Evolutionary conservation across 2,329 filamentous ascomycete genomes (phyloP).

Genomic region (Trichoderma hamatum): DNA sequence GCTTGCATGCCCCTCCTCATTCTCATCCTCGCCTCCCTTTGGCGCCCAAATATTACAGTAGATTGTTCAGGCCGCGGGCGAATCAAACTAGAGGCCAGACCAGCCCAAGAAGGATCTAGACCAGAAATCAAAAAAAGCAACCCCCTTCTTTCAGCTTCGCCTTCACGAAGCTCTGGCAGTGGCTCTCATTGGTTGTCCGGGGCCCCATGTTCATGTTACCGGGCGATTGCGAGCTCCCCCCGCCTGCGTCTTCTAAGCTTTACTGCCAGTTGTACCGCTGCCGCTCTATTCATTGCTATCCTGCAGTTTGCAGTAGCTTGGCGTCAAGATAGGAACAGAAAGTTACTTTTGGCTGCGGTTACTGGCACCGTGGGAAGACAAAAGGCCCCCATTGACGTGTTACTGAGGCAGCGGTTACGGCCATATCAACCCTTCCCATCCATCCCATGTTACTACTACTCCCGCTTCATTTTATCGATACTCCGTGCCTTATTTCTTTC

Average conservation of each 20-base stretch:
- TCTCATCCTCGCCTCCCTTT: neutral
- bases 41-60: conserved; percentile 18
- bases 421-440: neutral
- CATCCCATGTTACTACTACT: conserved; percentile 16
- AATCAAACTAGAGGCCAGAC: conserved; percentile 16
- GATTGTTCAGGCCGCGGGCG: conserved; percentile 23
- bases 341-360: neutral
- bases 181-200: neutral
- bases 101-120: conserved; percentile 19
- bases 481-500: conserved; percentile 25
- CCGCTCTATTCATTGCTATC: neutral
- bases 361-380: neutral
- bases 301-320: neutral
- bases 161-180: conserved; percentile 12
- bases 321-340: neutral
- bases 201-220: conserved; percentile 17
- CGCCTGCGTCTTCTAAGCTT: conserved; percentile 13
- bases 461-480: conserved; percentile 24
- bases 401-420: conserved; percentile 2
- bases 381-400: neutral
- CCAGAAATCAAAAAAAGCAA: conserved; percentile 8
- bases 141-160: conserved; percentile 23
- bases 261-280: neutral
- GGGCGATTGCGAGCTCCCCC: conserved; percentile 11
- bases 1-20: neutral